Evolutionary conservation across 768 basidiomycete genomes (phyloP).

Genomic region (Clitopilus passeckerianus): DNA sequence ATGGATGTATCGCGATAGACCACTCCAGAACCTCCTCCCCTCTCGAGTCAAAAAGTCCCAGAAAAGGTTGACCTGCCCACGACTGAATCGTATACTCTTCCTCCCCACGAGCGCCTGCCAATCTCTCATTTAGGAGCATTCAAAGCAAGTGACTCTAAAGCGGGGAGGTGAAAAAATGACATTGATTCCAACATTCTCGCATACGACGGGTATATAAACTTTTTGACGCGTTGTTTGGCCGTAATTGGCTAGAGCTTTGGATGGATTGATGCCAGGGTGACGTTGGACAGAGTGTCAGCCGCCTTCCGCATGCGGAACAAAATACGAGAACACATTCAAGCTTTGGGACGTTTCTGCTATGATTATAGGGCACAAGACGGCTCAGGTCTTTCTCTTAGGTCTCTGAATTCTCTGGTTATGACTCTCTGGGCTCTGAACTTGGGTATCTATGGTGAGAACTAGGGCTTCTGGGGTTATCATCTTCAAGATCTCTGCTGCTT

Average conservation of each 20-base stretch:
- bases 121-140: conserved; percentile 33
- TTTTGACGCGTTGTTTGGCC: conserved; percentile 23
- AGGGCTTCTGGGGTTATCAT: too few species aligned
- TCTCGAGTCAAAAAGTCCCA: conserved; percentile 14
- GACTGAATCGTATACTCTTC: conserved; percentile 33
- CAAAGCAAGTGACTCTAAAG: conserved; percentile 71
- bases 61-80: conserved; percentile 19
- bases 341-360: too few species aligned
- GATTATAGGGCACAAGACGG: too few species aligned
- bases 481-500: too few species aligned
- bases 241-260: conserved; percentile 22
- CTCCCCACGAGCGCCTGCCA: conserved; percentile 69
- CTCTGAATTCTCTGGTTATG: too few species aligned
- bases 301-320: too few species aligned
- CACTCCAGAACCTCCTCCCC: conserved; percentile 18
- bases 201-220: neutral
- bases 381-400: too few species aligned
- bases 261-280: conserved; percentile 3
- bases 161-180: conserved; percentile 41
- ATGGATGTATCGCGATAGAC: conserved; percentile 23
- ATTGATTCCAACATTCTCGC: conserved; percentile 14
- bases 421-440: too few species aligned
- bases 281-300: too few species aligned
- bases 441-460: too few species aligned
- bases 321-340: too few species aligned